A percentile compares a stretch with the other conserved stretches of the same genome.
Conservation (phyloP, 345 rosid genomes). For the Conringia planisiliqua region DNA sequence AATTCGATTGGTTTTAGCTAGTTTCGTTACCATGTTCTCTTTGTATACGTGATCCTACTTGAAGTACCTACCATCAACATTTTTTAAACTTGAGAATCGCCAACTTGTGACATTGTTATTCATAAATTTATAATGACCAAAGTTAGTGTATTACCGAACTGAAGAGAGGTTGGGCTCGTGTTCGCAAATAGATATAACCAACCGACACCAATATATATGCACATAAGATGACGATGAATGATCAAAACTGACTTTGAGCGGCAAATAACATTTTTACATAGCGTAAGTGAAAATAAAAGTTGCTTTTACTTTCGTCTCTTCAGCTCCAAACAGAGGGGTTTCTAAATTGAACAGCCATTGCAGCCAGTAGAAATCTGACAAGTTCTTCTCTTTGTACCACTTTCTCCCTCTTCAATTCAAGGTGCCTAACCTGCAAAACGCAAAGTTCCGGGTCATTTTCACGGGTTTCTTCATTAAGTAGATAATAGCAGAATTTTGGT, state of each 20-base stretch:
- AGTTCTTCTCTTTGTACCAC: conserved; percentile 63
- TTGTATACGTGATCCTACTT: no score
- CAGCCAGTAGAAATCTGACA: conserved; percentile 65
- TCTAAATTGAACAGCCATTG: conserved; percentile 66
- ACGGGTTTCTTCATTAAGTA: neutral
- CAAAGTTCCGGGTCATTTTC: neutral
- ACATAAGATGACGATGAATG: neutral
- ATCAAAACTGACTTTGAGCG: neutral
- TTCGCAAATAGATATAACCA: neutral
- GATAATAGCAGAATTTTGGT: neutral
- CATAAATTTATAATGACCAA: no score
- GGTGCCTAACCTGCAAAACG: conserved; percentile 64
- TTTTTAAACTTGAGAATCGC: no score
- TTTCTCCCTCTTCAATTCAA: conserved; percentile 79
- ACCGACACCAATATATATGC: neutral
- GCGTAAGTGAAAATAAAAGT: neutral
- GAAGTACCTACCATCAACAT: no score
- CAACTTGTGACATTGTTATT: no score
- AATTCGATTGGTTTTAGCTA: no score
- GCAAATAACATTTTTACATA: neutral
- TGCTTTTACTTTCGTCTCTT: conserved; percentile 12
- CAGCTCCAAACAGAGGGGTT: conserved; percentile 72
- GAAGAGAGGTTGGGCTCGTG: no score
- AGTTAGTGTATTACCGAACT: no score
- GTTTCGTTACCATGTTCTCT: no score